Percentiles rank a stretch among this genome's conserved stretches.
These are phyloP conservation scores for Quillaja saponaria DNA, from an alignment of 306 rosid genomes.

Conservation along the genomic window DNA sequence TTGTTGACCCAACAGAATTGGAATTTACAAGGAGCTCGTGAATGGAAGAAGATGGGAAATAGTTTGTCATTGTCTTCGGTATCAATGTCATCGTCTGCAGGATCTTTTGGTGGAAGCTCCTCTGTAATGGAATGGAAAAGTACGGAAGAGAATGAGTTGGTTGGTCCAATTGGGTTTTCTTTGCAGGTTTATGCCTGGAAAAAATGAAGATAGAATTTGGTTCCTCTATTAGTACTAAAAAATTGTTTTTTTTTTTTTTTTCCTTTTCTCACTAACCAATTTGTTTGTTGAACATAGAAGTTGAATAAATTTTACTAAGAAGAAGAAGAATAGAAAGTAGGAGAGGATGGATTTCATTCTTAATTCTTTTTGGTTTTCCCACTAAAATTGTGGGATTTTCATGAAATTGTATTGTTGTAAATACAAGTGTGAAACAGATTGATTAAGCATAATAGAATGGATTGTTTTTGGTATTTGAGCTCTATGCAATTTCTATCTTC, in stretches of 20 bases:
- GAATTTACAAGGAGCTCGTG: constrained; percentile 53
- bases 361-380: too few species aligned
- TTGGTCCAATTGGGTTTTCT: constrained; percentile 70
- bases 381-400: too few species aligned
- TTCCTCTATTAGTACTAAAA: background rate
- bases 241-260: too few species aligned
- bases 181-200: constrained; percentile 84
- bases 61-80: constrained; percentile 74
- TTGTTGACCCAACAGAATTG: constrained; percentile 50
- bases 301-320: background rate
- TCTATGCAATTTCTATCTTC: too few species aligned
- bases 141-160: constrained; percentile 75
- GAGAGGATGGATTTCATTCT: too few species aligned
- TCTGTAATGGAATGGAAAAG: constrained; percentile 88
- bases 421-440: constrained; percentile 17
- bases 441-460: constrained; percentile 11
- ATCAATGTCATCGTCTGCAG: constrained; percentile 70
- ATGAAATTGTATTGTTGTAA: constrained; percentile 21
- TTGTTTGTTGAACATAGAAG: constrained; percentile 53
- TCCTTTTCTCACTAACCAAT: constrained; percentile 44
- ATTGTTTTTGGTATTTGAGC: background rate
- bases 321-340: too few species aligned
- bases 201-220: constrained; percentile 38
- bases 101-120: constrained; percentile 73
- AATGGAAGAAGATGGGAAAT: constrained; percentile 63